These are phyloP conservation scores for Rubroboletus satanas DNA, from an alignment of 768 basidiomycete species.

Conservation along the genomic window DNA sequence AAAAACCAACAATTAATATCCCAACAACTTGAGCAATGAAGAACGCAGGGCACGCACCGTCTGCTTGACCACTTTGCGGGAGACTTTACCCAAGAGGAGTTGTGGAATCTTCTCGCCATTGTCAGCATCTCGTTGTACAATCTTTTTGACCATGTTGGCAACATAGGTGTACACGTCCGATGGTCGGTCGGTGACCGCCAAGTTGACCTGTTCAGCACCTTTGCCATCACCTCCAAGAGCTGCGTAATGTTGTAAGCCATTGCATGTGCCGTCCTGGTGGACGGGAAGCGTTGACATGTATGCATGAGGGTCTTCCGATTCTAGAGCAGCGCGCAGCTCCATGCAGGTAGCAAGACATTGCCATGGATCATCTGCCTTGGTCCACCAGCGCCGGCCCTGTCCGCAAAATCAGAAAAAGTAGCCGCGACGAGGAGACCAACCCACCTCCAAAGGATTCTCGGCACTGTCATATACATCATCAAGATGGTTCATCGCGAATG, in stretches of 20 bases:
- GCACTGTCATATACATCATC: conserved; percentile 83
- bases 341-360: conserved; percentile 92
- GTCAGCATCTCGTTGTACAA: conserved; percentile 53
- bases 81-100: conserved; percentile 70
- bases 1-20: neutral
- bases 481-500: conserved; percentile 68
- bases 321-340: conserved; percentile 79
- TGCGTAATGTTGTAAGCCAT: conserved; percentile 97
- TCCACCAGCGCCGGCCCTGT: conserved; percentile 85
- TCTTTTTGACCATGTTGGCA: conserved; percentile 75
- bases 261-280: conserved; percentile 98
- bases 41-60: conserved; percentile 52
- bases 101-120: conserved; percentile 51
- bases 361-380: conserved; percentile 92
- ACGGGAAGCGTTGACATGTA: conserved; percentile 76
- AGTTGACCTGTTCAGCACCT: conserved; percentile 91
- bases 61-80: conserved; percentile 96
- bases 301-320: conserved; percentile 56
- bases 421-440: conserved; percentile 20
- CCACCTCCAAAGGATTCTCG: conserved; percentile 68
- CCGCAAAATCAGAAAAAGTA: conserved; percentile 1
- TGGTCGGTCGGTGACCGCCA: conserved; percentile 77
- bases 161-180: conserved; percentile 96
- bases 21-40: neutral
- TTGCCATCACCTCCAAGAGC: conserved; percentile 89